Evolutionary conservation across 2,329 filamentous ascomycete species (phyloP), one percentile per base, ranked within the genome.

Genomic region (Colletotrichum sublineola): DNA sequence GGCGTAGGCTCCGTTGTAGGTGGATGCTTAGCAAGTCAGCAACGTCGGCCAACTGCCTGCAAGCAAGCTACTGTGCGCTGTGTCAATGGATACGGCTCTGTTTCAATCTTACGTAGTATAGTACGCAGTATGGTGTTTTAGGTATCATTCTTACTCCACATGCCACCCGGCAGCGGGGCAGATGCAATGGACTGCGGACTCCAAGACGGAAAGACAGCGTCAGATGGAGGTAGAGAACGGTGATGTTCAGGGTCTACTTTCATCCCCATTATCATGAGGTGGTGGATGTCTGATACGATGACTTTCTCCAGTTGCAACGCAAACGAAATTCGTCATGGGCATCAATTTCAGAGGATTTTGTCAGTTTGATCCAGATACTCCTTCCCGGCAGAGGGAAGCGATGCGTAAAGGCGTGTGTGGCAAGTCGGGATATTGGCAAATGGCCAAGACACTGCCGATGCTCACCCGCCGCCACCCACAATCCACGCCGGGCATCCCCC

Each of bases 391-490:
- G 42, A 44, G 6, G 38, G 36, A 38, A 24, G 46, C 15, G 33
- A 67, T 50, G 15, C 24, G 15, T 44, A 40, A 29, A 36, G 60
- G 44, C 58, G 42, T 3, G 52, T 53, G 33, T 71, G 29, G 46
- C 8, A 8, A 36, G 58, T 58, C 64, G 64, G 68, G 44, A 71
- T 24, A 20, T n/a, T 58, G 68, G 68, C 65, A 68, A 15, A 14
- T 18, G 67, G 65, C 69, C 65, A 72, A 72, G 69, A 40, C 38
- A 44, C 20, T 29, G 58, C 58, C 52, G 40, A 58, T n/a, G 24
- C 38, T 38, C 52, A 33, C 44, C 67, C 20, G 50, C 57, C 52
- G 46, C 65, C 69, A 61, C 33, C 53, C 53, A 58, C 31, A 40
- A 29, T 57, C 33, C 33, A 68, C 68, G 12, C 48, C 36, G 14